A percentile compares a stretch with the other conserved stretches of the same genome.
Conservation (phyloP, 148 eudicot species). For the Heliamphora exappendiculata region DNA sequence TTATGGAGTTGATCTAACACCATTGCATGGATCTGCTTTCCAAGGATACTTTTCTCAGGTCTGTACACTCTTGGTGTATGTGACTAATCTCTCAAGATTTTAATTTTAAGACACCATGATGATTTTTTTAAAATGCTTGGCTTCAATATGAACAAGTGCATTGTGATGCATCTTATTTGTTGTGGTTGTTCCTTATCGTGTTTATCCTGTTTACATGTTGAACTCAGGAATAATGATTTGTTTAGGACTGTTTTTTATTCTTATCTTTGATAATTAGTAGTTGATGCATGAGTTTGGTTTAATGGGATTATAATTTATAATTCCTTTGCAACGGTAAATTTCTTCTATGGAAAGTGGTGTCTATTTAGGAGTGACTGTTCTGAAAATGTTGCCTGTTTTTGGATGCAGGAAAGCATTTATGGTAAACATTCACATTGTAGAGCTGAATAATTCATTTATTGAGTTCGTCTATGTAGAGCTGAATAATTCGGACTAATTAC, state of each 20-base stretch:
- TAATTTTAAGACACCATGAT: background rate
- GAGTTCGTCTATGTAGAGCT: background rate
- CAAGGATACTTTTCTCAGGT: constrained; percentile 97
- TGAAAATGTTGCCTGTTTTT: no score
- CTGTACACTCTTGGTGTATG: background rate
- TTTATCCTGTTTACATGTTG: background rate
- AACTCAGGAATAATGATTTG: background rate
- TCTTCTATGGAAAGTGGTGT: background rate
- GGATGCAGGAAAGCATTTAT: no score
- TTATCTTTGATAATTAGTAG: background rate
- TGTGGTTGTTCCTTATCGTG: background rate
- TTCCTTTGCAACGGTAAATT: background rate
- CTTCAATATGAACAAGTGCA: background rate
- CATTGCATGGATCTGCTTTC: constrained; percentile 80
- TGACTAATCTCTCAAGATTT: background rate
- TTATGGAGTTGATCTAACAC: constrained; percentile 89
- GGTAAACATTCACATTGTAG: no score
- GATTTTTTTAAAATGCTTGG: background rate
- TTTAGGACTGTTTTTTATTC: background rate
- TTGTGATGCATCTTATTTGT: background rate
- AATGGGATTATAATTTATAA: background rate
- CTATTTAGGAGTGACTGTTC: no score
- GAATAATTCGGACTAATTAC: background rate
- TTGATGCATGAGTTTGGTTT: background rate
- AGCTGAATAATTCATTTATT: no score